These are phyloP conservation scores for Cladophialophora carrionii DNA, from an alignment of 2,329 filamentous ascomycete species.

Conservation along the genomic window DNA sequence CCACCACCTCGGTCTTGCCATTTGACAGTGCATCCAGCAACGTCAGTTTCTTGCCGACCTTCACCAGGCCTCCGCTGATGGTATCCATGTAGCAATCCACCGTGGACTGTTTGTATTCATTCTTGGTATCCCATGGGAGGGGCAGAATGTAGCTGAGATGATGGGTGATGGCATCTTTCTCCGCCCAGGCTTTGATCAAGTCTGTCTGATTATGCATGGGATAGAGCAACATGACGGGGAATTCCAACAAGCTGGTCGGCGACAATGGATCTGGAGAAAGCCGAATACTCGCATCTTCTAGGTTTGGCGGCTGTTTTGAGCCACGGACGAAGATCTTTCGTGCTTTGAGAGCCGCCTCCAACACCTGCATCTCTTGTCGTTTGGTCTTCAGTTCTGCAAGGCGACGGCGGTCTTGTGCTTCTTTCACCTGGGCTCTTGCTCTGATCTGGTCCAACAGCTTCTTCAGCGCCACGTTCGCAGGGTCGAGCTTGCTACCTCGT, in stretches of 20 bases:
- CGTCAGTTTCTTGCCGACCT: slow-evolving; percentile 82
- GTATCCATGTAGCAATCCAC: slow-evolving; percentile 95
- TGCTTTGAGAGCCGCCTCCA: slow-evolving; percentile 68
- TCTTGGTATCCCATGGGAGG: slow-evolving; percentile 76
- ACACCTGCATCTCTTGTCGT: slow-evolving; percentile 61
- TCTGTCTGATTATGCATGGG: slow-evolving; percentile 80
- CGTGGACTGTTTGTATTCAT: slow-evolving; percentile 65
- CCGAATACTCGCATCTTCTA: slow-evolving; percentile 77
- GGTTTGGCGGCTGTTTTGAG: slow-evolving; percentile 75
- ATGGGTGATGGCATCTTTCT: slow-evolving; percentile 72
- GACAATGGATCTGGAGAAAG: slow-evolving; percentile 75
- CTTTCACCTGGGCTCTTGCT: slow-evolving; percentile 60
- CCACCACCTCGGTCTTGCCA: slow-evolving; percentile 83
- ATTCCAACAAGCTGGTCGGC: slow-evolving; percentile 69
- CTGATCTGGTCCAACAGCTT: slow-evolving; percentile 66
- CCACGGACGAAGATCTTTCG: slow-evolving; percentile 70
- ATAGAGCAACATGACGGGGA: slow-evolving; percentile 84
- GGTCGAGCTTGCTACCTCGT: slow-evolving; percentile 73
- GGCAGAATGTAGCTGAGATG: slow-evolving; percentile 87
- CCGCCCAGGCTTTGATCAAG: slow-evolving; percentile 84
- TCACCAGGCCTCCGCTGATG: slow-evolving; percentile 74
- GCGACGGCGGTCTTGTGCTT: slow-evolving; percentile 60
- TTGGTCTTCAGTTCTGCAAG: slow-evolving; percentile 51
- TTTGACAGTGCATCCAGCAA: slow-evolving; percentile 73
- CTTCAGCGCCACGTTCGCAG: slow-evolving; percentile 68